phyloP scores from a whole-genome alignment of 345 rosid species.

The Toxicodendron radicans region DNA sequence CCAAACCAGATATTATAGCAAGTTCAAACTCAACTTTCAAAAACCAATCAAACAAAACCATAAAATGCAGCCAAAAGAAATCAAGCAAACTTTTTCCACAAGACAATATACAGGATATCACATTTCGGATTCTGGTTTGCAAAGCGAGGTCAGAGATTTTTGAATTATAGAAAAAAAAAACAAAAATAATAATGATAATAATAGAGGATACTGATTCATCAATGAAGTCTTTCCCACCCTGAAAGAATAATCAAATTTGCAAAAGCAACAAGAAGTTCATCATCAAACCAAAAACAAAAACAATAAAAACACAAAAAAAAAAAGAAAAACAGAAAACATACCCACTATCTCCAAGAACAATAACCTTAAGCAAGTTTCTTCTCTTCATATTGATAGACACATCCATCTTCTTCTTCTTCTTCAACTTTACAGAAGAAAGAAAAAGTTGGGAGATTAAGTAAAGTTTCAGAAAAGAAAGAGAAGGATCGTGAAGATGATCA shows the following conservation, averaged over 20 bases:
- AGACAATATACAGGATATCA: too few relatives aligned
- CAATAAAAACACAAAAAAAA: background rate
- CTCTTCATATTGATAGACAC: constrained; percentile 47
- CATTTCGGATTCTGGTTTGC: too few relatives aligned
- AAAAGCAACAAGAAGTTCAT: background rate
- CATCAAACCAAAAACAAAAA: background rate
- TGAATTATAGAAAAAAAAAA: background rate
- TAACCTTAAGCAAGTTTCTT: constrained; percentile 80
- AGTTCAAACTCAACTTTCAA: too few relatives aligned
- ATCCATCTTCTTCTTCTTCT: constrained; percentile 31
- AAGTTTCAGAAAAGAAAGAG: constrained; percentile 3
- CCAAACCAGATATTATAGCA: too few relatives aligned
- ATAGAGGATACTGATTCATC: constrained; percentile 83
- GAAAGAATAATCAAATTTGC: constrained; percentile 19
- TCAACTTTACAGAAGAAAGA: background rate
- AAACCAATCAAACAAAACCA: too few relatives aligned
- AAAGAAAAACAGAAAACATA: constrained; percentile 14
- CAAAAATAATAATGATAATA: background rate
- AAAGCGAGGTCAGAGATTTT: too few relatives aligned
- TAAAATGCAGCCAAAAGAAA: too few relatives aligned
- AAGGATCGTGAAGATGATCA: background rate
- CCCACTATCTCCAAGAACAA: constrained; percentile 92
- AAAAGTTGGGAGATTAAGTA: background rate
- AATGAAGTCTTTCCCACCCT: constrained; percentile 93
- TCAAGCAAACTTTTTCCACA: too few relatives aligned